Base-by-base conservation (phyloP, 352 stramenopile genomes). In the Pythium brassicae region DNA sequence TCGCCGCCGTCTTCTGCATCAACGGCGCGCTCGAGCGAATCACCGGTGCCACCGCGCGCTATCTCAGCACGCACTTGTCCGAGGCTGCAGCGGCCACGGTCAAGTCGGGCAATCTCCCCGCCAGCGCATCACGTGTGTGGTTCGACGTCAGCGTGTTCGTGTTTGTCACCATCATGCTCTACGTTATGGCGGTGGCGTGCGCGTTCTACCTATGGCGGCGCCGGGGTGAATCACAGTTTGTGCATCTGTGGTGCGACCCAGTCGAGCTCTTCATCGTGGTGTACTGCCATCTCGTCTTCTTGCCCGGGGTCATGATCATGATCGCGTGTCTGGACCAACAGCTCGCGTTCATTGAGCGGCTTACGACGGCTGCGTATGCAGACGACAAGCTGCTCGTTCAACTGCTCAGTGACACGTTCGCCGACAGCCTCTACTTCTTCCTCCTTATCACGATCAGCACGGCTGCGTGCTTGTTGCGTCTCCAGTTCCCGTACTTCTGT, bases 401-500 rank as follows among this genome's bases (percentile, higher is more conserved):
- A 1, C 34, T 83, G 2, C 55, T 87, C 1, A 71, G 74, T 11
- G 57, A 71, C 15, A 60, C 57, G 2, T 75, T 76, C 53, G 32
- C 81, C 34, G 68, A 79, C 27, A 53, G 51, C 10, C 62, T 88
- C 22, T 71, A 78, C 34, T 74, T 86, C 53, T 67, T 81, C 6
- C 52, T 82, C 44, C 60, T 84, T 15, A 25, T 86, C 22, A 53
- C 64, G 32, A 63, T 66, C 29, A 69, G 57, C 15, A 50, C 78
- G 12, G 75, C 66, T 9, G 69, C 71, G 2, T 70, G 67, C n/a
- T 46, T 85, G 39, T 47, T 86, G 23, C 71, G 75, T 2, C 54
- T 86, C 8, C 78, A 88, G 60, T 86, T 83, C 47, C 62, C 64
- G 25, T 86, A 85, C 53, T 84, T 72, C 26, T 48, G 64, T 4